Base-by-base conservation (phyloP, 495 filamentous ascomycete genomes). In the Darksidea phi region DNA sequence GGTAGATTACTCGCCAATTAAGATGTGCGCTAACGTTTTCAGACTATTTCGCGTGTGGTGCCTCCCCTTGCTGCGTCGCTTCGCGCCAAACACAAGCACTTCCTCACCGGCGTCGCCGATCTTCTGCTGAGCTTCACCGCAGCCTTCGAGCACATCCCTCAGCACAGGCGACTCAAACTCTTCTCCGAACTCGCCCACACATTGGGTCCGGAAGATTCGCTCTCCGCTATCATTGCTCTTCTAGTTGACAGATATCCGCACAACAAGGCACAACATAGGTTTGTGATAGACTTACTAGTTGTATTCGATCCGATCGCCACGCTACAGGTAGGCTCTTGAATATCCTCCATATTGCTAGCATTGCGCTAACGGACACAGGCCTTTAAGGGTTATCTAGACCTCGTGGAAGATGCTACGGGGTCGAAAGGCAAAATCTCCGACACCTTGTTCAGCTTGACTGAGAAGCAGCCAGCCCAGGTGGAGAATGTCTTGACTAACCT, bases 81-180 rank as follows among this genome's bases (percentile, higher is more conserved):
- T 55, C 86, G 88, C 37, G 87, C 86, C 66, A 84, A 86, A 61
- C 89, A 90, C 62, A 80, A 85, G 26, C 87, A 89, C 67, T 79
- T 90, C 48, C 80, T 95, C 1, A 83, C 82, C 45, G 90, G 89
- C 50, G 88, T 88, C 12, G 87, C 90, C 0, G 92, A 96, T 68
- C 79, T 98, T 26, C 68, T 98, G 17, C 79, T 91, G 51, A 97
- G 91, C 74, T 97, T 97, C 71, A 89, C 88, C 18, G 89, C 88
- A 10, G 95, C 95, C 11, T 98, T 92, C 73, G 91, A 95, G 69
- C 92, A 97, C 69, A 89, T 98, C 58, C 94, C 94, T 3, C 80
- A 83, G 6, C 91, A 94, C 69, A 84, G 92, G 41, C 86, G 90
- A 56, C 80, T 88, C 17, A 83, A 85, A 37, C 74, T 97, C 4